Evolutionary conservation across 768 basidiomycete genomes (phyloP).

Genomic region (Roridomyces roridus): DNA sequence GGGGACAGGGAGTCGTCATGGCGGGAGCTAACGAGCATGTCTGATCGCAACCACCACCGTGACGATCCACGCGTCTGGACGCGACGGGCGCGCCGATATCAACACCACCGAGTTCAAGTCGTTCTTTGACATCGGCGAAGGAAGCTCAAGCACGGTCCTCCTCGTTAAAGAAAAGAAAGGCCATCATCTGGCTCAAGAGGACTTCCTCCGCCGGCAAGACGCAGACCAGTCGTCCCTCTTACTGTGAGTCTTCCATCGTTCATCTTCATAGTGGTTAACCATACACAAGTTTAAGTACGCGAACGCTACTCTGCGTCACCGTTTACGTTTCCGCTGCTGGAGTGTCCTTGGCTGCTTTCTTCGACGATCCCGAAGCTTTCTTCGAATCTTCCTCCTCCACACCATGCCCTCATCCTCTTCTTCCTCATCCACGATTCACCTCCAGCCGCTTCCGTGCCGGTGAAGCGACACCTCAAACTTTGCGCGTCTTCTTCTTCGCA

Average conservation of each 20-base stretch:
- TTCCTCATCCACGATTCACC: slow-evolving; percentile 19
- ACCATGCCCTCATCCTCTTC: slow-evolving; percentile 9
- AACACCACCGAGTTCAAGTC: neutral
- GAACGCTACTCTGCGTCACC: too few species aligned
- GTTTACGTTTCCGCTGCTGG: neutral
- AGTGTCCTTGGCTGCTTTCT: neutral
- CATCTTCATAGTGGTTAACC: neutral
- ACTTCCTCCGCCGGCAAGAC: neutral
- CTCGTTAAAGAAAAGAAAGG: slow-evolving; percentile 24
- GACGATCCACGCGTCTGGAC: too few species aligned
- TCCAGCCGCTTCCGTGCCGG: slow-evolving; percentile 7
- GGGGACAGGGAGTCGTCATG: slow-evolving; percentile 2
- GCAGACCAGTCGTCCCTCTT: too few species aligned
- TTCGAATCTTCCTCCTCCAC: neutral
- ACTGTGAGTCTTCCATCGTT: too few species aligned
- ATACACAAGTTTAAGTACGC: too few species aligned
- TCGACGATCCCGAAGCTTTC: neutral
- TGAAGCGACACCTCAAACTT: neutral
- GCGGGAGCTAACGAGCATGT: too few species aligned
- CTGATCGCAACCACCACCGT: too few species aligned
- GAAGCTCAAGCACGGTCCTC: slow-evolving; percentile 13
- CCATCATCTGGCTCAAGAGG: slow-evolving; percentile 24
- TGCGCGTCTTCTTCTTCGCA: neutral
- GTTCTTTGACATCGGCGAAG: neutral
- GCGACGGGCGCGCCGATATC: too few species aligned